phyloP scores from a whole-genome alignment of 2,329 filamentous ascomycete genomes.

The Fusarium secorum region DNA sequence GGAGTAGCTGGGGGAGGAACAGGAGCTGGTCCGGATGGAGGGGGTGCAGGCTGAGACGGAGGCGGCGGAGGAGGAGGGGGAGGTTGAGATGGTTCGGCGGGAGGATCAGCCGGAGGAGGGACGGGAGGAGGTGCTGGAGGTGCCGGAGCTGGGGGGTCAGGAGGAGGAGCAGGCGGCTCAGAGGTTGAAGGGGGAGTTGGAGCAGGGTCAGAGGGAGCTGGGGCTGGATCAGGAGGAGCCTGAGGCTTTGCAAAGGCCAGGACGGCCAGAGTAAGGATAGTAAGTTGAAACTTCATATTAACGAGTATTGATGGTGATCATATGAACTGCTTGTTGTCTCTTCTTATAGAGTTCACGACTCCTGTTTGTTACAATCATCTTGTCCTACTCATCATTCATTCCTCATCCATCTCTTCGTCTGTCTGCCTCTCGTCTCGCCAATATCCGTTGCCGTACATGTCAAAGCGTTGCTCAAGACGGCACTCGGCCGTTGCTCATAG shows the following conservation, averaged over 20 bases:
- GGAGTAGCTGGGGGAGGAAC: too few relatives aligned
- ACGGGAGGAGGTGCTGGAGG: background rate
- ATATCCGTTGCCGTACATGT: background rate
- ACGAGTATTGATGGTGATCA: background rate
- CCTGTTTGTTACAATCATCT: background rate
- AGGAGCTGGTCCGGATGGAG: too few relatives aligned
- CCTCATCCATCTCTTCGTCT: background rate
- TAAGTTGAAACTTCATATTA: constrained; percentile 42
- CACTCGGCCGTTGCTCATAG: background rate
- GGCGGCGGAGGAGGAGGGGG: constrained; percentile 33
- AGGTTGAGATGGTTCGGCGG: constrained; percentile 1
- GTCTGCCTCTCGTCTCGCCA: background rate
- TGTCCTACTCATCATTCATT: background rate
- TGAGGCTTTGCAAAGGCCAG: constrained; percentile 40
- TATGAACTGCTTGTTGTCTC: background rate
- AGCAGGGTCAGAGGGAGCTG: constrained; percentile 15
- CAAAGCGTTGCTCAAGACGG: background rate
- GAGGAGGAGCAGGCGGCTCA: constrained; percentile 2
- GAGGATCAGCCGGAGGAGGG: background rate
- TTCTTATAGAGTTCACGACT: background rate
- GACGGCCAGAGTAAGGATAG: constrained; percentile 33
- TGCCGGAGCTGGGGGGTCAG: background rate
- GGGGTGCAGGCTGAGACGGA: too few relatives aligned
- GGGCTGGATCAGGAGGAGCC: constrained; percentile 27
- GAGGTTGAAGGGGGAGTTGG: constrained; percentile 7